Conservation (phyloP, 768 basidiomycete species). For the Cystobasidium tubakii region DNA sequence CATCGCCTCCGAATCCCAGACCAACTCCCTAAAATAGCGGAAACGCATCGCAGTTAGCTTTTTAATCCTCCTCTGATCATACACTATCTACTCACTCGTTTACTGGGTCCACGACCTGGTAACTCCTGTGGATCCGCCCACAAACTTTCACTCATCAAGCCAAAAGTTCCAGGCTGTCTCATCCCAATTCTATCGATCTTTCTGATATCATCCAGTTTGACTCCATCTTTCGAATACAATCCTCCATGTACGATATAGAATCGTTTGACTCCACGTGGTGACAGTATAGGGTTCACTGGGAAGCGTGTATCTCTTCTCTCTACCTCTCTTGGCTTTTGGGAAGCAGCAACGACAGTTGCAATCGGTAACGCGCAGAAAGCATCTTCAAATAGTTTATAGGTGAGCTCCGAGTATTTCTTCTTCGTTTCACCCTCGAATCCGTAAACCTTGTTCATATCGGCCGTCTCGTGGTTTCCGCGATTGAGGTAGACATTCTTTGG, state of each 20-base stretch:
- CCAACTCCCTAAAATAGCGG: constrained; percentile 71
- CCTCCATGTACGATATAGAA: constrained; percentile 96
- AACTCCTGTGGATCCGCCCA: constrained; percentile 94
- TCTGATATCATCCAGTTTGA: constrained; percentile 87
- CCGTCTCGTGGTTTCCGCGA: constrained; percentile 88
- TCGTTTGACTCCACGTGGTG: constrained; percentile 72
- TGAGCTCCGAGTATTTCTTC: constrained; percentile 63
- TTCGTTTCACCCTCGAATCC: constrained; percentile 95
- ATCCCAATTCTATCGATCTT: constrained; percentile 77
- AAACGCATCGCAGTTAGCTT: constrained; percentile 34
- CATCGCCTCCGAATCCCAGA: constrained; percentile 76
- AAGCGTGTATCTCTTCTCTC: constrained; percentile 17
- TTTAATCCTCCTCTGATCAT: background rate
- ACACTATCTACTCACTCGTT: constrained; percentile 61
- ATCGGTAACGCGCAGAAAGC: constrained; percentile 87
- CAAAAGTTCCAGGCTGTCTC: constrained; percentile 82
- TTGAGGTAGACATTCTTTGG: constrained; percentile 86
- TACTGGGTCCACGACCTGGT: constrained; percentile 88
- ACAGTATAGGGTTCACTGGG: constrained; percentile 62
- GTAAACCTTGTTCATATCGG: constrained; percentile 84
- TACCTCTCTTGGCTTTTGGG: constrained; percentile 52
- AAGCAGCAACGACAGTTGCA: constrained; percentile 73
- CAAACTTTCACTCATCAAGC: constrained; percentile 77
- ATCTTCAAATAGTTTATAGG: constrained; percentile 74
- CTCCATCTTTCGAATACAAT: constrained; percentile 85